phyloP scores from a whole-genome alignment of 345 rosid species.

The Salix purpurea region DNA sequence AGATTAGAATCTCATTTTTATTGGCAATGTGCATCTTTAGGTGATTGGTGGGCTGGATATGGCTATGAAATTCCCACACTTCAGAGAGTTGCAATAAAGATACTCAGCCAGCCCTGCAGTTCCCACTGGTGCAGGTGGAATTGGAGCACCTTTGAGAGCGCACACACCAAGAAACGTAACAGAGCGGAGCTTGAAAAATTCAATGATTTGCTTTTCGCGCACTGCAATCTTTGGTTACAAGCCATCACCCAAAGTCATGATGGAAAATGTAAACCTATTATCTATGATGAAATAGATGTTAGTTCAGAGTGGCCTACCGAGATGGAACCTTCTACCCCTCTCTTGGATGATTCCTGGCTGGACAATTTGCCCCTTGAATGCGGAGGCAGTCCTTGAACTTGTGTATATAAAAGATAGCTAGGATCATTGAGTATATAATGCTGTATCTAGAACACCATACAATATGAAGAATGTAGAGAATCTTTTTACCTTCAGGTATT shows the following conservation, averaged over 20 bases:
- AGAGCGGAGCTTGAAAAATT: slow-evolving; percentile 18
- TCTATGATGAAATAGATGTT: slow-evolving; percentile 50
- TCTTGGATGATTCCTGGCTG: slow-evolving; percentile 50
- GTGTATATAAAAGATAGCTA: not conserved
- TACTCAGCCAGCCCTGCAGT: slow-evolving; percentile 28
- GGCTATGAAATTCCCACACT: slow-evolving; percentile 30
- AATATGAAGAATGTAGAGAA: not conserved
- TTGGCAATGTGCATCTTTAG: not conserved
- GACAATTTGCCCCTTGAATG: slow-evolving; percentile 36
- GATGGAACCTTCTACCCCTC: slow-evolving; percentile 35
- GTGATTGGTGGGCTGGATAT: slow-evolving; percentile 33
- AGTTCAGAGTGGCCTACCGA: slow-evolving; percentile 52
- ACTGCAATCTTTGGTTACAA: slow-evolving; percentile 52
- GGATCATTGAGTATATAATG: not conserved
- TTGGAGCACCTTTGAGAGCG: slow-evolving; percentile 23
- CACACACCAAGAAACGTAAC: slow-evolving; percentile 14
- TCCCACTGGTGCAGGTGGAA: slow-evolving; percentile 33
- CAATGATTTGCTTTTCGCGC: slow-evolving; percentile 28
- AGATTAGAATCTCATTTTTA: not conserved
- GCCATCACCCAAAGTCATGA: slow-evolving; percentile 31
- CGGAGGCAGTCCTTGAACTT: slow-evolving; percentile 32
- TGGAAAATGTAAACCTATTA: slow-evolving; percentile 38
- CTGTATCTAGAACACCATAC: not conserved
- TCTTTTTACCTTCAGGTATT: too few species aligned
- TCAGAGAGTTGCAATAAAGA: slow-evolving; percentile 22